Percentiles rank a stretch among this genome's conserved stretches.
Evolutionary conservation across 495 filamentous ascomycete species (phyloP).

Genomic region (Achaetomiella virescens): DNA sequence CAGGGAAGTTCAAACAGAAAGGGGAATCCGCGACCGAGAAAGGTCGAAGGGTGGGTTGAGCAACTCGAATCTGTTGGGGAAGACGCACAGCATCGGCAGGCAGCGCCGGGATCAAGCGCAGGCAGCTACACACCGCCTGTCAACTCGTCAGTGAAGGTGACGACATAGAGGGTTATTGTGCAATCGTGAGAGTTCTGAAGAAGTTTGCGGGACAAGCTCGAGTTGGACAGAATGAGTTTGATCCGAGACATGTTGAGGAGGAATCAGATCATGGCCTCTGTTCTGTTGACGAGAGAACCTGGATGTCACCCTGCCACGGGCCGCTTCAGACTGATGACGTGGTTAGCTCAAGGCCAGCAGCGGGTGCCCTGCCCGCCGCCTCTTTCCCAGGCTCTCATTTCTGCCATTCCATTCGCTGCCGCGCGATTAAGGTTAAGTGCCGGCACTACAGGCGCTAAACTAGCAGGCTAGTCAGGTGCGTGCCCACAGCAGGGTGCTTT

Average conservation of each 20-base stretch:
- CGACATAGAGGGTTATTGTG: neutral
- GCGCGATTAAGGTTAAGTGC: neutral
- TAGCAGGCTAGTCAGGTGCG: neutral
- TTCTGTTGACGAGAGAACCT: neutral
- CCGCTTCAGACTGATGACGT: conserved; percentile 6
- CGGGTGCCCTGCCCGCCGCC: conserved; percentile 9
- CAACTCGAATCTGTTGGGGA: neutral
- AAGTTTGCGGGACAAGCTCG: neutral
- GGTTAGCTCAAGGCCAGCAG: neutral
- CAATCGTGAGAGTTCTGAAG: neutral
- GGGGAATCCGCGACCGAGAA: neutral
- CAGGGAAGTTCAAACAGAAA: neutral
- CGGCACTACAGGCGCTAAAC: neutral
- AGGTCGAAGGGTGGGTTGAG: too few relatives aligned
- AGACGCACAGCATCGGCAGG: neutral
- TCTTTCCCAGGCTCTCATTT: neutral
- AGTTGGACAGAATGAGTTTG: neutral
- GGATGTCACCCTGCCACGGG: neutral
- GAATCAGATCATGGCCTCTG: neutral
- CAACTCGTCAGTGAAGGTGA: neutral
- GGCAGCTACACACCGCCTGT: conserved; percentile 5
- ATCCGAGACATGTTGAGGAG: conserved; percentile 1
- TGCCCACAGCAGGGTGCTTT: neutral
- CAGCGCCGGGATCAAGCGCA: neutral
- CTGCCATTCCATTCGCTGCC: neutral